These are phyloP conservation scores for Xylaria digitata DNA, from an alignment of 2,329 filamentous ascomycete species.

Conservation along the genomic window DNA sequence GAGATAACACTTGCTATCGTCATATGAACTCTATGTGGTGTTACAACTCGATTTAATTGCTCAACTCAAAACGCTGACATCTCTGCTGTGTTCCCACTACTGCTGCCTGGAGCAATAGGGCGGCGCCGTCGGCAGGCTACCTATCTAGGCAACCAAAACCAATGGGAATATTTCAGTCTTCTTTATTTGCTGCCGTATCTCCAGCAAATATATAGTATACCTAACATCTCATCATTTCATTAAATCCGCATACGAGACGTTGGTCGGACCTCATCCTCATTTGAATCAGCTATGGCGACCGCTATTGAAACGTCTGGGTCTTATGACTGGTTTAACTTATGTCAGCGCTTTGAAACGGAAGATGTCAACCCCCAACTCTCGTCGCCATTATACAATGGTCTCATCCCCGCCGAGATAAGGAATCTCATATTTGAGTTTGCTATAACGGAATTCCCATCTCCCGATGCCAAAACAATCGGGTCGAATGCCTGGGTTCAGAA, in stretches of 20 bases:
- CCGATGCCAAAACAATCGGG: slow-evolving; percentile 11
- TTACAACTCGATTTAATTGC: not conserved
- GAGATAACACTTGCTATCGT: too few relatives aligned
- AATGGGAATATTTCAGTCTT: not conserved
- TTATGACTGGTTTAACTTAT: slow-evolving; percentile 28
- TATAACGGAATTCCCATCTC: slow-evolving; percentile 42
- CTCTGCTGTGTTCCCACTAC: not conserved
- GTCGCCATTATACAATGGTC: slow-evolving; percentile 40
- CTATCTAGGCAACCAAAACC: not conserved
- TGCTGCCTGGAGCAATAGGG: not conserved
- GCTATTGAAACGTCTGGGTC: not conserved
- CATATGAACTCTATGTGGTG: too few relatives aligned
- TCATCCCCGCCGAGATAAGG: slow-evolving; percentile 50
- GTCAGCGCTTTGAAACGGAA: slow-evolving; percentile 34
- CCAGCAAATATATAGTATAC: not conserved
- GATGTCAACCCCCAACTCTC: slow-evolving; percentile 38
- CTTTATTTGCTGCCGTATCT: not conserved
- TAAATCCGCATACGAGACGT: not conserved
- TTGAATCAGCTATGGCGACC: slow-evolving; percentile 7
- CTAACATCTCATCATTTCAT: not conserved
- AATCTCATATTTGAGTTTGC: slow-evolving; percentile 51
- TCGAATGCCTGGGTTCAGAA: slow-evolving; percentile 37
- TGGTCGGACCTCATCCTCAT: not conserved
- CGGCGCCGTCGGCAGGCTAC: not conserved
- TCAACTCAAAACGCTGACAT: not conserved